Evolutionary conservation across 2,329 filamentous ascomycete species (phyloP).

Genomic region (Acephala macrosclerotiorum): DNA sequence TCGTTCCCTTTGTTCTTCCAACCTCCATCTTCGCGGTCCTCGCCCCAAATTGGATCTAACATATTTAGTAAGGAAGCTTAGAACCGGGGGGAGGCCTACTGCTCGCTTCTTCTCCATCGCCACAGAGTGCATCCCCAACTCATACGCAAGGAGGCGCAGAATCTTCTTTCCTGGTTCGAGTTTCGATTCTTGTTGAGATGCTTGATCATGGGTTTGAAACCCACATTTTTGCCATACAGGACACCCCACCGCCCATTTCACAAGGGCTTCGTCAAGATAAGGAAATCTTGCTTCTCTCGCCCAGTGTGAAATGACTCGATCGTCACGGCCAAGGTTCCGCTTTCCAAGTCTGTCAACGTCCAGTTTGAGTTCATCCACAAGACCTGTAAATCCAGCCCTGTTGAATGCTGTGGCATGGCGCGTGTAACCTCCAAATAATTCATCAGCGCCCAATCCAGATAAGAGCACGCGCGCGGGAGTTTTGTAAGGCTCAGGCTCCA

Average conservation of each 20-base stretch:
- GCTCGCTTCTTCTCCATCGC: constrained; percentile 93
- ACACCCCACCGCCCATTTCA: constrained; percentile 77
- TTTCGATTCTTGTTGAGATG: constrained; percentile 39
- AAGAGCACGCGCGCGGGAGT: constrained; percentile 84
- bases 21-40: constrained; percentile 84
- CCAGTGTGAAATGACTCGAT: constrained; percentile 90
- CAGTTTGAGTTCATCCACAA: constrained; percentile 83
- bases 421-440: constrained; percentile 93
- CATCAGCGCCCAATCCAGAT: constrained; percentile 93
- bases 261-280: constrained; percentile 85
- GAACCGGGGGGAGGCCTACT: constrained; percentile 57
- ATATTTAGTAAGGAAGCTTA: constrained; percentile 31
- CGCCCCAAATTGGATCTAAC: constrained; percentile 81
- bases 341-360: constrained; percentile 88
- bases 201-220: constrained; percentile 59
- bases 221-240: constrained; percentile 90
- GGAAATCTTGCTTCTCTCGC: constrained; percentile 89
- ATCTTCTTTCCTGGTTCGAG: constrained; percentile 84
- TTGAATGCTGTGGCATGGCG: constrained; percentile 82
- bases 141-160: constrained; percentile 77
- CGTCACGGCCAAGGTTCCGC: constrained; percentile 93
- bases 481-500: constrained; percentile 54
- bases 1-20: constrained; percentile 73
- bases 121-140: constrained; percentile 74
- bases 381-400: constrained; percentile 70